These are phyloP conservation scores for Fusarium transvaalense DNA, from an alignment of 2,329 filamentous ascomycete genomes.

Conservation along the genomic window DNA sequence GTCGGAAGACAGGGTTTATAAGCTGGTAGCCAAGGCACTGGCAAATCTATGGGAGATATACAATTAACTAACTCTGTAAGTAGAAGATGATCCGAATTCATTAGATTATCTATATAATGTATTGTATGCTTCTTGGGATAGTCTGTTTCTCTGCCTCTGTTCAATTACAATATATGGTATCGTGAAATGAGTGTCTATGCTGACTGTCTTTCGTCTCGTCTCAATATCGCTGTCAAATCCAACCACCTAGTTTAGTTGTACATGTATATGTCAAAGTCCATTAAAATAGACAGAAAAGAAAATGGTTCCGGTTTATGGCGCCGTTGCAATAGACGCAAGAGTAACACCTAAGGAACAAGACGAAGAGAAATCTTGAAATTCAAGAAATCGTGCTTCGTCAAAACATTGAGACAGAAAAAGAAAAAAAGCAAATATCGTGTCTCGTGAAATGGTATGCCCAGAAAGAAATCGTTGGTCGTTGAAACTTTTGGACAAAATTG, in stretches of 20 bases:
- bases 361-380: not conserved
- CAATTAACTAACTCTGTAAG: not conserved
- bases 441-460: constrained; percentile 36
- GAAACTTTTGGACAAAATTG: constrained; percentile 33
- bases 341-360: constrained; percentile 6
- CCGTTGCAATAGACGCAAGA: constrained; percentile 13
- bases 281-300: not conserved
- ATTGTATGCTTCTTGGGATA: constrained; percentile 16
- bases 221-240: constrained; percentile 37
- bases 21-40: not conserved
- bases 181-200: constrained; percentile 45
- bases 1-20: not conserved
- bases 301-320: not conserved
- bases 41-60: not conserved
- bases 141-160: constrained; percentile 21
- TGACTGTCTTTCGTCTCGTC: constrained; percentile 30
- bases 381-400: constrained; percentile 31
- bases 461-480: constrained; percentile 45
- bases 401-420: constrained; percentile 33
- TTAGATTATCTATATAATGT: constrained; percentile 43
- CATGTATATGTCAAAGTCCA: constrained; percentile 34
- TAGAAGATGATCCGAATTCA: constrained; percentile 40
- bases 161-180: constrained; percentile 45
- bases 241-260: constrained; percentile 40
- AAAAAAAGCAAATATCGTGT: constrained; percentile 39